Evolutionary conservation across 2,329 filamentous ascomycete species (phyloP), one percentile per base, ranked within the genome.

Genomic region (Leptographium radiaticola): DNA sequence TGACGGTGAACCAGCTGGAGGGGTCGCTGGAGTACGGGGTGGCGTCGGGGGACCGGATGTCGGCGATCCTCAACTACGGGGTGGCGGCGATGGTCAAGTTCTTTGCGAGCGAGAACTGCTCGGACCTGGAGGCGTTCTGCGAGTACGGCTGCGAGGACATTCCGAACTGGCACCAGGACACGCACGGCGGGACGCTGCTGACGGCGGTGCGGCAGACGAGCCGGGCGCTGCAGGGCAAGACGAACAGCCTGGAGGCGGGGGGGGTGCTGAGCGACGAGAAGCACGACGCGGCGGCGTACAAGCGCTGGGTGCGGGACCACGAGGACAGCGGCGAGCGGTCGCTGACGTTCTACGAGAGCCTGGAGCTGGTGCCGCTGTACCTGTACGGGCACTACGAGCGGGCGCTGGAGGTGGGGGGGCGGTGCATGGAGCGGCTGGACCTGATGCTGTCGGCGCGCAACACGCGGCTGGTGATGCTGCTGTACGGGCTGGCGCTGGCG

Each of bases 181-280:
- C 84, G 1, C 75, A 85, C 55, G 87, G 87, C 16, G 87, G 87
- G 2, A 80, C 81, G 0, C 71, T 89, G 51, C 70, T 90, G 8
- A 78, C 86, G 56, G 75, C 78, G 3, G 73, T 84, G 4, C 72
- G 83, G 50, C 86, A 90, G 63, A 75, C 79, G 30, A 78, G 76
- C 51, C 78, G 84, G 49, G 84, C 87, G 25, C 68, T 90, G 20
- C 84, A 89, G 64, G 87, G 87, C 53, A 90, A 89, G 65, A 90
- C 87, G 0, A 67, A 67, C 12, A 67, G 68, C 3, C 66, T 69
- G 12, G 69, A 75, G 11, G 67, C 81, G 0, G 62, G 71, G 0
- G 71, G 75, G 18, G 73, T 89, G 12, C 76, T 90, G 71, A 79
- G 74, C 43, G 86, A 90, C 59, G 72, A 79, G n/a, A 73, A 80